Conservation (phyloP, 441 rosid genomes). For the Populus hybrid region DNA sequence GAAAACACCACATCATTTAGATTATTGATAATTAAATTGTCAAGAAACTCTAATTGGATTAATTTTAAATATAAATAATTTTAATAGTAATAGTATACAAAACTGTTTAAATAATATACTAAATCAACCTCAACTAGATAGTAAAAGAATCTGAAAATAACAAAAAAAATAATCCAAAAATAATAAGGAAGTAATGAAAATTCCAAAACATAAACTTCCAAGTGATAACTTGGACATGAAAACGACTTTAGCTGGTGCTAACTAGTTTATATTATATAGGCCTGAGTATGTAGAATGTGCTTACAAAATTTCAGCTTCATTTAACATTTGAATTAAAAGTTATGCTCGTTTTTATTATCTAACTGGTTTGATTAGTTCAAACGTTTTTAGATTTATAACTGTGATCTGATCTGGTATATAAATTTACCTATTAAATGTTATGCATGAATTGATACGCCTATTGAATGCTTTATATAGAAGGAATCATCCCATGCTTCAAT, state of each 20-base stretch:
- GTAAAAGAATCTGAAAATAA: not conserved
- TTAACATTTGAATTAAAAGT: too few species aligned
- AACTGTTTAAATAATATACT: too few species aligned
- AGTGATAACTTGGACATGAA: not conserved
- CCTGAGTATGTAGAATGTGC: not conserved
- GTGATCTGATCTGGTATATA: not conserved
- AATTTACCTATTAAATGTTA: not conserved
- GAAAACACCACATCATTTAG: too few species aligned
- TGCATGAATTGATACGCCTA: not conserved
- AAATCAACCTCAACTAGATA: not conserved
- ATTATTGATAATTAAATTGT: too few species aligned
- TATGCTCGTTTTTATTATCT: too few species aligned
- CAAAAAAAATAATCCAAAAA: too few species aligned
- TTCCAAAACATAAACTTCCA: not conserved
- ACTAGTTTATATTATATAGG: not conserved
- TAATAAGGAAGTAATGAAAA: too few species aligned
- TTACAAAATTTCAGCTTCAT: not conserved
- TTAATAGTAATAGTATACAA: not conserved
- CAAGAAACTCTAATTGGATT: not conserved
- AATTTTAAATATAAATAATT: too few species aligned
- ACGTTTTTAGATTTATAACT: not conserved
- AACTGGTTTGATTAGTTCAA: too few species aligned
- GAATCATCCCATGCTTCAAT: not conserved
- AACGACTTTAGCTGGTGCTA: not conserved
- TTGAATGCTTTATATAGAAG: not conserved